Conservation (phyloP, 1,284 basidiomycete genomes). For the Phlebopus sp. region DNA sequence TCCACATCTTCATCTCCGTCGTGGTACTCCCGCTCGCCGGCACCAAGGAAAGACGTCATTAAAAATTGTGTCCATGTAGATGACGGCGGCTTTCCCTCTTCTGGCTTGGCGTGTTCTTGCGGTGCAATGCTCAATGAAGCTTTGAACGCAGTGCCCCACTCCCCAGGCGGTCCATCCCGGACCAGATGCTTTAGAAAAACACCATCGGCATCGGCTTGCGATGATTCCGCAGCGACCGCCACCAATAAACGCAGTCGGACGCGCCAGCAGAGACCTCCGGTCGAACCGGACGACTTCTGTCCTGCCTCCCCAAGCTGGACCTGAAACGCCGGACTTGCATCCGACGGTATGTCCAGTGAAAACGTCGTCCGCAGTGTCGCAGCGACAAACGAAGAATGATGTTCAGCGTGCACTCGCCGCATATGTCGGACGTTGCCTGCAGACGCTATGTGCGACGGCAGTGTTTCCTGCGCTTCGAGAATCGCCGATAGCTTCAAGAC, state of each 20-base stretch:
- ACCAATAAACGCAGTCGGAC: slow-evolving; percentile 81
- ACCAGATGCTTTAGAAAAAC: slow-evolving; percentile 54
- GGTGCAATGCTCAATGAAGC: slow-evolving; percentile 60
- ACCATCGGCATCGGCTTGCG: slow-evolving; percentile 45
- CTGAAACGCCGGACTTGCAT: slow-evolving; percentile 82
- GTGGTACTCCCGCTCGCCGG: slow-evolving; percentile 49
- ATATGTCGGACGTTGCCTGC: slow-evolving; percentile 44
- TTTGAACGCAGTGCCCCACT: slow-evolving; percentile 64
- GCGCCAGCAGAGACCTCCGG: slow-evolving; percentile 84
- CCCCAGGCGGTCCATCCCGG: slow-evolving; percentile 47
- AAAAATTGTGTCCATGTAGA: slow-evolving; percentile 55
- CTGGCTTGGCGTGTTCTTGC: slow-evolving; percentile 42
- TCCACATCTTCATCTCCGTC: slow-evolving; percentile 49
- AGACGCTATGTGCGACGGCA: slow-evolving; percentile 57
- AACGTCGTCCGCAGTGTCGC: slow-evolving; percentile 77
- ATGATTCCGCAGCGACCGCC: slow-evolving; percentile 51
- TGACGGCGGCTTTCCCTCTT: slow-evolving; percentile 6
- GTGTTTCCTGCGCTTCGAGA: slow-evolving; percentile 80
- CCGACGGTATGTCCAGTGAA: slow-evolving; percentile 84
- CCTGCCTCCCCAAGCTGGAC: slow-evolving; percentile 40
- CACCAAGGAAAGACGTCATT: slow-evolving; percentile 50
- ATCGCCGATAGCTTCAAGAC: slow-evolving; percentile 69
- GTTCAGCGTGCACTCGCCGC: slow-evolving; percentile 78
- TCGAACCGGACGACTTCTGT: slow-evolving; percentile 5
- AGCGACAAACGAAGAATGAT: slow-evolving; percentile 71